phyloP scores from a whole-genome alignment of 2,329 filamentous ascomycete species.

The Paraconiothyrium sp. region DNA sequence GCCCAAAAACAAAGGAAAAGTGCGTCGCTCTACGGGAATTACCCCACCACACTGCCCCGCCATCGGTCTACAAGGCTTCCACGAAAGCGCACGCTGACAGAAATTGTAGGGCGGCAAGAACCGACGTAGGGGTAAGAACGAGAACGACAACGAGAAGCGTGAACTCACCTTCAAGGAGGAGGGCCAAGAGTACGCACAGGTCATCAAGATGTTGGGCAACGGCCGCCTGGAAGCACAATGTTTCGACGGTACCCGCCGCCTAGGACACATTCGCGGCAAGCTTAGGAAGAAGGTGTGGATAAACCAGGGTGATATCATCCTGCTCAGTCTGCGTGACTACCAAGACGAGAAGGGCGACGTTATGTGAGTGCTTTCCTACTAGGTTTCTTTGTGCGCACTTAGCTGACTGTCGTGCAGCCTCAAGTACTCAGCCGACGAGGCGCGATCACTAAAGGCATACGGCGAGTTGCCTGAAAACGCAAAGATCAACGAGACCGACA shows the following conservation, averaged over 20 bases:
- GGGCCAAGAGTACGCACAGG: constrained; percentile 90
- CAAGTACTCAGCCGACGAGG: constrained; percentile 88
- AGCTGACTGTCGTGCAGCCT: constrained; percentile 77
- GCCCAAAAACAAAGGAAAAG: constrained; percentile 99
- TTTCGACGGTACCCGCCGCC: constrained; percentile 91
- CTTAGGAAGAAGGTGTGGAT: constrained; percentile 97
- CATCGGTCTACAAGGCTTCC: constrained; percentile 14
- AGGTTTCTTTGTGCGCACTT: not conserved
- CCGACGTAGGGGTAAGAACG: constrained; percentile 97
- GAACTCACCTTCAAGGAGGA: constrained; percentile 99
- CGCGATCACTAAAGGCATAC: constrained; percentile 93
- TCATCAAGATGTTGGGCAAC: constrained; percentile 96
- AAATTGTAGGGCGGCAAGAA: constrained; percentile 88
- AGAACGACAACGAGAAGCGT: constrained; percentile 95
- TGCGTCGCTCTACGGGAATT: constrained; percentile 55
- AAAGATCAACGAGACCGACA: constrained; percentile 99
- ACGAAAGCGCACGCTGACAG: constrained; percentile 27
- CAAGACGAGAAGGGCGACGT: constrained; percentile 94
- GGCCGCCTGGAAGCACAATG: constrained; percentile 91
- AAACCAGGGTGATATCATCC: constrained; percentile 89
- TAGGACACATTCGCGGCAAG: constrained; percentile 91
- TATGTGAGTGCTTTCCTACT: constrained; percentile 56
- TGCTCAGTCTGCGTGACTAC: constrained; percentile 81
- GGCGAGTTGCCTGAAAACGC: constrained; percentile 96
- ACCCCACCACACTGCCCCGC: constrained; percentile 40